phyloP scores from a whole-genome alignment of 495 filamentous ascomycete species.

The Hyaloscypha hepaticicola region DNA sequence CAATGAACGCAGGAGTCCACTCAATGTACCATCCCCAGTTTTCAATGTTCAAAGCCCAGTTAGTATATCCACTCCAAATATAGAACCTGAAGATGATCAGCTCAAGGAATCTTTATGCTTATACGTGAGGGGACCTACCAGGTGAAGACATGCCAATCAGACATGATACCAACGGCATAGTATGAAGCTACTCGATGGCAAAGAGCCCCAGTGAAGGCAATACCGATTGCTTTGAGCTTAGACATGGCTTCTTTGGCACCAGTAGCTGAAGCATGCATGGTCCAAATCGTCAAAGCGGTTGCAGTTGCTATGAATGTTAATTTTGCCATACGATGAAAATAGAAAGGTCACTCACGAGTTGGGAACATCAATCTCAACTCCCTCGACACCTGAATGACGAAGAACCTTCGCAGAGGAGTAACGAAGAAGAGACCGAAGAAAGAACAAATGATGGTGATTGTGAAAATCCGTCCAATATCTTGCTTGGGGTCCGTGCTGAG shows the following conservation, averaged over 20 bases:
- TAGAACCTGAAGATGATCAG: conserved; percentile 57
- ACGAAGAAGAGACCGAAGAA: conserved; percentile 70
- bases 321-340: not conserved
- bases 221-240: conserved; percentile 56
- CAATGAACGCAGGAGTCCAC: conserved; percentile 67
- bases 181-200: conserved; percentile 57
- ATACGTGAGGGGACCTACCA: not conserved
- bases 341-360: conserved; percentile 5
- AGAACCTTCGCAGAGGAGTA: conserved; percentile 67
- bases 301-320: conserved; percentile 42
- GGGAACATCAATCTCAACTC: conserved; percentile 62
- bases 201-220: conserved; percentile 51
- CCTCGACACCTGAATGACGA: conserved; percentile 62
- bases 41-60: conserved; percentile 56
- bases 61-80: conserved; percentile 58
- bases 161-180: conserved; percentile 62
- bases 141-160: conserved; percentile 58
- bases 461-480: conserved; percentile 58
- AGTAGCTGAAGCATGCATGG: conserved; percentile 53
- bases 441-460: conserved; percentile 60
- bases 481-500: conserved; percentile 48
- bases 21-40: conserved; percentile 67
- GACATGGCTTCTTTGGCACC: conserved; percentile 53
- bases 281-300: conserved; percentile 62
- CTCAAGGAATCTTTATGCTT: not conserved